Evolutionary conservation across 495 filamentous ascomycete genomes (phyloP), one percentile per base, ranked within the genome.

Genomic region (Lentithecium fluviatile): DNA sequence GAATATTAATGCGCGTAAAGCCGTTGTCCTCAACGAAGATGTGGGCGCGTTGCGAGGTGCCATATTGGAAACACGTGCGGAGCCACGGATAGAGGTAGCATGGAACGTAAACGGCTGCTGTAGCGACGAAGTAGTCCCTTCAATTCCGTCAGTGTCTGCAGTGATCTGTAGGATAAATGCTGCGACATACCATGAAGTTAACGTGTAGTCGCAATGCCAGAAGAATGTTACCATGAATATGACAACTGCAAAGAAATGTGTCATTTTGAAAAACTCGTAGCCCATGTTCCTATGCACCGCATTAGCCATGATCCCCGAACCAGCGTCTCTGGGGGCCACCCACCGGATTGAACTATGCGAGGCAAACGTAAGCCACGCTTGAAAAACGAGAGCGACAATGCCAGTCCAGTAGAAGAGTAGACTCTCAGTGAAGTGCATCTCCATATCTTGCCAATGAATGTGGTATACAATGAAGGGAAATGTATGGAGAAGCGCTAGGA

Each of bases 51-150:
- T 79, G 77, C 13, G 58, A 55, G 0, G 76, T 42, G 32, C 78
- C 77, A 47, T 81, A 72, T 61, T 78, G 68, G 56, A 81, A 64
- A 45, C 70, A 76, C 2, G 78, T 80, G 34, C 78, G 74, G 42
- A 74, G 46, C n/a, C 74, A 74, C 0, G 78, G 62, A 38, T 76
- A 72, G 37, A 78, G 42, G 24, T 79, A 71, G 7, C 74, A 77
- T 1, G 71, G 26, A 6, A 77, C 48, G 68, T 83, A 85, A 21
- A 86, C 62, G 1, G 73, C 72, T 0, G 69, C 80, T 0, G 79
- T 75, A 6, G 81, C 80, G 63, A 85, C 82, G 61, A 85, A 85
- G 65, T 86, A 87, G 64, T 84, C 80, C 77, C 76, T 79, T 51
- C 12, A 13, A 12, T 24, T n/a, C n/a, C 13, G 62, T 65, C 38